Conservation (phyloP, 2,329 filamentous ascomycete genomes). For the Hymenoscyphus fraxineus region DNA sequence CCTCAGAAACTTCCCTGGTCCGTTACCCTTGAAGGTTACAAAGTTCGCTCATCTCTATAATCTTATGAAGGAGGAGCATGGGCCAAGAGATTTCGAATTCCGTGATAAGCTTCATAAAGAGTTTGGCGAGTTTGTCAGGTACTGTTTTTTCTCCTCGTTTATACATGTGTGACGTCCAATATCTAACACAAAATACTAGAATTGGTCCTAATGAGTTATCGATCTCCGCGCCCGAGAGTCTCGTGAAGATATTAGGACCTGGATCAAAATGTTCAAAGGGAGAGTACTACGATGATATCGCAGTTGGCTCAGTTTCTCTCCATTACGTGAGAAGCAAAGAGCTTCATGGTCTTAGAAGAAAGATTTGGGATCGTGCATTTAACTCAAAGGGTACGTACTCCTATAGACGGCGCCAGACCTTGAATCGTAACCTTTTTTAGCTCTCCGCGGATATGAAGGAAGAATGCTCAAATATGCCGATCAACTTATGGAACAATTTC, state of each 20-base stretch:
- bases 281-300: conserved; percentile 24
- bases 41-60: conserved; percentile 22
- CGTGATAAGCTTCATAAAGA: conserved; percentile 15
- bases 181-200: conserved; percentile 1
- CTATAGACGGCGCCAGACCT: too few relatives aligned
- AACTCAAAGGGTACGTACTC: conserved; percentile 21
- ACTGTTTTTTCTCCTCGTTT: neutral
- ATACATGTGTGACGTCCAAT: neutral
- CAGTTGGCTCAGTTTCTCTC: conserved; percentile 3
- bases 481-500: conserved; percentile 18
- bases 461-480: conserved; percentile 21
- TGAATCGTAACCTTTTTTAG: conserved; percentile 9
- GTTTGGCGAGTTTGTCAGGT: conserved; percentile 29
- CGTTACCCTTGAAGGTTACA: conserved; percentile 21
- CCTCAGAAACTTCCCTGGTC: conserved; percentile 32
- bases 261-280: conserved; percentile 21
- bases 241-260: conserved; percentile 18
- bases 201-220: conserved; percentile 23
- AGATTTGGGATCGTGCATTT: conserved; percentile 27
- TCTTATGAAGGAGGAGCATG: conserved; percentile 9
- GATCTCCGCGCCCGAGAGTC: conserved; percentile 22
- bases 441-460: conserved; percentile 25
- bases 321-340: conserved; percentile 20
- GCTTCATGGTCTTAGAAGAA: conserved; percentile 25
- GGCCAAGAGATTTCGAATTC: conserved; percentile 9